Base-by-base conservation (phyloP, 495 filamentous ascomycete genomes). In the Bacidia rubella region DNA sequence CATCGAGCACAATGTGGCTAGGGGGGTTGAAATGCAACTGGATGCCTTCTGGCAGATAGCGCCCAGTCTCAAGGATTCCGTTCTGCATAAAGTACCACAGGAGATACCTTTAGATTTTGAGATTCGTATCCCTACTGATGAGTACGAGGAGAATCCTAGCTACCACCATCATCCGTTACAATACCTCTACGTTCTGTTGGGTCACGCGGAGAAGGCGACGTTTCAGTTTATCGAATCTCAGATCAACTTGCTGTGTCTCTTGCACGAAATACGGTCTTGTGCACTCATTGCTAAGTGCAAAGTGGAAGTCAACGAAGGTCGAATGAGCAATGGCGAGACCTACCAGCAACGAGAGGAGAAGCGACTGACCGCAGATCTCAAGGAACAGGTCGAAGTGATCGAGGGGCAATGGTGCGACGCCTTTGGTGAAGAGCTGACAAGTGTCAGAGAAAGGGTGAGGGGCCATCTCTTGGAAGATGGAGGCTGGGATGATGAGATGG, bases 41-140 rank as follows among this genome's bases (percentile, higher is more conserved):
- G 85, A 80, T 15, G 88, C 88, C 2, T 98, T 96, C 68, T 98
- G 92, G 92, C 93, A 98, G 60, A 94, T 97, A 57, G 92, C 89
- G 0, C 93, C 93, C 1, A 74, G 79, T 1, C 75, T 98, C 0
- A 72, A 82, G 10, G 74, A 79, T 1, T 35, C 29, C 29, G 65
- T 95, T 20, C 75, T 90, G 3, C 83, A 92, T 58, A 84, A 83
- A 59, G 78, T 96, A 15, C 90, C 88, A 0, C 58, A 66, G 3
- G 47, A 68, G 21, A 75, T 87, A 51, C 57, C 64, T 10, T 25
- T 26, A 2, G 15, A 15, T 3, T 82, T 85, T 64, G 71, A 75
- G 23, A 64, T 83, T 25, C 72, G 75, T 51, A 80, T 98, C 47
- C 92, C 92, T 0, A 58, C 71, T 0, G 65, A 76, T 24, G 92